phyloP scores from a whole-genome alignment of 345 rosid genomes.

The Ceriops decandra region DNA sequence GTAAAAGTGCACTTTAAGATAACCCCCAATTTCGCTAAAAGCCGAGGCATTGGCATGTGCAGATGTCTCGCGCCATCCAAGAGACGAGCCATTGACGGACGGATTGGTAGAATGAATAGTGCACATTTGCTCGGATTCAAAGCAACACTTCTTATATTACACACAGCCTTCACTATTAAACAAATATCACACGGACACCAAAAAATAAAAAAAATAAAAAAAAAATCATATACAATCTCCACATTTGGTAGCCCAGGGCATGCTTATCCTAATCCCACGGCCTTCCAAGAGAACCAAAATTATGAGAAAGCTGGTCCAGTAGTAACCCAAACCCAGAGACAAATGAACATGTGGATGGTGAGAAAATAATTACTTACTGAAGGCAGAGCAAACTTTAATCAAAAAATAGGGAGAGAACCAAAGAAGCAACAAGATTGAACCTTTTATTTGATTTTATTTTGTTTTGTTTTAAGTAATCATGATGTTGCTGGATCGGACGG shows the following conservation, averaged over 20 bases:
- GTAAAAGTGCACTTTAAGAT: no score
- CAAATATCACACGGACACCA: constrained; percentile 6
- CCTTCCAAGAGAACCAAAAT: constrained; percentile 3
- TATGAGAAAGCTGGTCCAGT: background rate
- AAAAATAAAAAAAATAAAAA: background rate
- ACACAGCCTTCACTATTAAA: background rate
- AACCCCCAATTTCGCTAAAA: background rate
- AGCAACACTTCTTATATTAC: constrained; percentile 16
- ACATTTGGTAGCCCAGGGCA: constrained; percentile 18
- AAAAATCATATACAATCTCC: constrained; percentile 1
- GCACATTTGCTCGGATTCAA: constrained; percentile 11
- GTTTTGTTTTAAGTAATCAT: constrained; percentile 22
- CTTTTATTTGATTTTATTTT: background rate
- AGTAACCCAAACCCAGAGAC: constrained; percentile 11
- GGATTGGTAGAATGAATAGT: constrained; percentile 3
- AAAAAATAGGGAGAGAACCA: background rate
- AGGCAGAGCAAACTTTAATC: constrained; percentile 6
- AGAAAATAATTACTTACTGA: background rate
- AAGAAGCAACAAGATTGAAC: background rate
- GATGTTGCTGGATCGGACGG: constrained; percentile 39
- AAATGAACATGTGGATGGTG: constrained; percentile 9
- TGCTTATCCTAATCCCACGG: constrained; percentile 6
- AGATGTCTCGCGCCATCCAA: constrained; percentile 7
- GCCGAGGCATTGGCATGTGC: constrained; percentile 23
- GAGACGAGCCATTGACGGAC: constrained; percentile 1